These are phyloP conservation scores for Symbiotaphrina buchneri DNA, from an alignment of 495 filamentous ascomycete genomes.

Conservation along the genomic window DNA sequence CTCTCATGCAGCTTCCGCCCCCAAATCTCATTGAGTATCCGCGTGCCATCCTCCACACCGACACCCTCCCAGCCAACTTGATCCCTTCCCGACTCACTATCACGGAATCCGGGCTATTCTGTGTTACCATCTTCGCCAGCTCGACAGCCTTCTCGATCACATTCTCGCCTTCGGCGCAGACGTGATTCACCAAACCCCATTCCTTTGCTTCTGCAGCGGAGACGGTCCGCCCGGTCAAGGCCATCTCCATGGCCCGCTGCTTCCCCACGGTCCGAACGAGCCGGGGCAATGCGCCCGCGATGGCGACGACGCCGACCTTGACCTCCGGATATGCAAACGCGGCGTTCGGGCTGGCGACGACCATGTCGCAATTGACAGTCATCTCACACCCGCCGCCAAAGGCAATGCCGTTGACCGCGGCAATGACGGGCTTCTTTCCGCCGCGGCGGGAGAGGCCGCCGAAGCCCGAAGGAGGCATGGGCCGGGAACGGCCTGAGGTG, in stretches of 20 bases:
- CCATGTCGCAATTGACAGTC: slow-evolving; percentile 44
- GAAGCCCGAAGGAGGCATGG: slow-evolving; percentile 11
- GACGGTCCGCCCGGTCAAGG: slow-evolving; percentile 36
- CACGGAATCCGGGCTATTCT: slow-evolving; percentile 49
- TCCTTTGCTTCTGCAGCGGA: slow-evolving; percentile 29
- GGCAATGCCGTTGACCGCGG: slow-evolving; percentile 54
- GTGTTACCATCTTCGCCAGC: slow-evolving; percentile 24
- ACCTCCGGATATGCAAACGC: slow-evolving; percentile 45
- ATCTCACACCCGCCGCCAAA: slow-evolving; percentile 59
- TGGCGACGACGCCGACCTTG: slow-evolving; percentile 41
- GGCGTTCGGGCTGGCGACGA: slow-evolving; percentile 30
- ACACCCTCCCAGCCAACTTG: slow-evolving; percentile 42
- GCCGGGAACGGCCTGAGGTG: background rate
- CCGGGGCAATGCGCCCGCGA: slow-evolving; percentile 50
- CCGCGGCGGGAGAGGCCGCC: slow-evolving; percentile 9
- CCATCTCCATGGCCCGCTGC: slow-evolving; percentile 51
- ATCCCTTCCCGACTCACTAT: slow-evolving; percentile 43
- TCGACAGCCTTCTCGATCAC: slow-evolving; percentile 24
- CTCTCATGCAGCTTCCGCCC: slow-evolving; percentile 36
- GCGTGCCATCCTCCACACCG: slow-evolving; percentile 39
- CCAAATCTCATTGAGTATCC: slow-evolving; percentile 29
- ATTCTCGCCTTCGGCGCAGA: slow-evolving; percentile 23
- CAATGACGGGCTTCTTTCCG: slow-evolving; percentile 35
- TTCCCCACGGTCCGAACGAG: slow-evolving; percentile 42
- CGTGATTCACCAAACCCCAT: slow-evolving; percentile 53